Percentiles rank a stretch among this genome's conserved stretches.
phyloP scores from a whole-genome alignment of 345 rosid species.

The Alliaria petiolata region DNA sequence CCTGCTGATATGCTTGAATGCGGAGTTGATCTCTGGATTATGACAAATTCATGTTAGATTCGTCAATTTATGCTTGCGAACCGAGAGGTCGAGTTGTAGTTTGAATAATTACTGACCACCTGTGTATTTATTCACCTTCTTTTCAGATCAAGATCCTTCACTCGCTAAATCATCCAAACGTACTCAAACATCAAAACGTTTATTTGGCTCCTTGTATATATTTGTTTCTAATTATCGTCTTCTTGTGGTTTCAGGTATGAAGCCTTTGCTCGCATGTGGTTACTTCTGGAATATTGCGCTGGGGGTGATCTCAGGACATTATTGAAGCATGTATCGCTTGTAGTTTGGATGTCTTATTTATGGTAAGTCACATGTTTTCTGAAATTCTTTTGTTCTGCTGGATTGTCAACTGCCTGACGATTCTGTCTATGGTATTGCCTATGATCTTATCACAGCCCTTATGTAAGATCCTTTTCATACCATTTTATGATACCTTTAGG shows the following conservation, averaged over 20 bases:
- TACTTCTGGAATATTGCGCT: constrained; percentile 92
- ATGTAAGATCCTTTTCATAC: constrained; percentile 49
- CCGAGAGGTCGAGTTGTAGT: too few species aligned
- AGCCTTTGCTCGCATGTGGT: constrained; percentile 96
- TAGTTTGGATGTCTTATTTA: neutral
- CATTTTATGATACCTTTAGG: constrained; percentile 4
- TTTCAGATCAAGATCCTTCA: too few species aligned
- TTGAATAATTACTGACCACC: too few species aligned
- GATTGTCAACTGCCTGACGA: constrained; percentile 89
- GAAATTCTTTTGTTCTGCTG: constrained; percentile 38
- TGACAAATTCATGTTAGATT: neutral
- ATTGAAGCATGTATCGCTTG: constrained; percentile 66
- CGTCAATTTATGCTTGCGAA: constrained; percentile 31
- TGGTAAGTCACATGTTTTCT: constrained; percentile 10
- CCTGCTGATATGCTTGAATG: neutral
- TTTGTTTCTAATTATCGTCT: too few species aligned
- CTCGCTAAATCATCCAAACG: too few species aligned
- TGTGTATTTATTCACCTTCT: too few species aligned
- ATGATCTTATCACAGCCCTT: constrained; percentile 73
- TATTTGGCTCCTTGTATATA: too few species aligned
- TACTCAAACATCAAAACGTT: too few species aligned
- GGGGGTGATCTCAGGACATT: constrained; percentile 91
- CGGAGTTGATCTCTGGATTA: neutral
- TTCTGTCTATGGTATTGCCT: constrained; percentile 74
- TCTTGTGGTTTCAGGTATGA: too few species aligned